These are phyloP conservation scores for Aspergillus uvarum DNA, from an alignment of 2,329 filamentous ascomycete species.

Conservation along the genomic window DNA sequence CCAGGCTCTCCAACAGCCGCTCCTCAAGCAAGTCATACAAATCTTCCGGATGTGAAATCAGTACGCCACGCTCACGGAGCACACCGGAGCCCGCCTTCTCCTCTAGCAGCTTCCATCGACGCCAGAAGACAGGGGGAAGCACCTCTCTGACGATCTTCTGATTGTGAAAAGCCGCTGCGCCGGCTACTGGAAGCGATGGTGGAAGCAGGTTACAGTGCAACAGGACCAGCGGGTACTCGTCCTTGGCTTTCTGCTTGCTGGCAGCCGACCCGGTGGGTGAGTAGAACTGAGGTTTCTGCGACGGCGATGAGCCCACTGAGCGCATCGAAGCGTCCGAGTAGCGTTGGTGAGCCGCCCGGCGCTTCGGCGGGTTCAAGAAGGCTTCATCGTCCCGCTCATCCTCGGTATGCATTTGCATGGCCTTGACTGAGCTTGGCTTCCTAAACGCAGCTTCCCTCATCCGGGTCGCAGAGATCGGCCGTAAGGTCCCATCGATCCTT, in stretches of 20 bases:
- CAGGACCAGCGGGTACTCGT: slow-evolving; percentile 58
- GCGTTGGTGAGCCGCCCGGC: slow-evolving; percentile 27
- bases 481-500: slow-evolving; percentile 22
- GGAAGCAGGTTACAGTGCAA: slow-evolving; percentile 61
- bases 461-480: slow-evolving; percentile 28
- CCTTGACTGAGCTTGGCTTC: slow-evolving; percentile 47
- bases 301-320: slow-evolving; percentile 33
- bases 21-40: slow-evolving; percentile 65
- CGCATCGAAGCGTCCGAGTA: slow-evolving; percentile 32
- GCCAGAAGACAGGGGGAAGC: slow-evolving; percentile 48
- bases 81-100: slow-evolving; percentile 55
- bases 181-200: slow-evolving; percentile 51
- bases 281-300: slow-evolving; percentile 37
- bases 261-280: slow-evolving; percentile 28
- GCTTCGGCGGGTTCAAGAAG: slow-evolving; percentile 37
- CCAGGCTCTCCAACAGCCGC: slow-evolving; percentile 59
- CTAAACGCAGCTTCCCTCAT: slow-evolving; percentile 42
- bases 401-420: slow-evolving; percentile 46
- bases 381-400: slow-evolving; percentile 45
- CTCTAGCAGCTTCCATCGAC: slow-evolving; percentile 52
- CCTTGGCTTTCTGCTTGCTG: slow-evolving; percentile 37
- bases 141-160: slow-evolving; percentile 50
- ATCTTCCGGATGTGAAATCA: slow-evolving; percentile 63
- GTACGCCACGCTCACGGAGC: slow-evolving; percentile 57
- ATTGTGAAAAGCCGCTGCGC: slow-evolving; percentile 31